These are phyloP conservation scores for Gymnopilus dilepis DNA, from an alignment of 768 basidiomycete species.

Conservation along the genomic window DNA sequence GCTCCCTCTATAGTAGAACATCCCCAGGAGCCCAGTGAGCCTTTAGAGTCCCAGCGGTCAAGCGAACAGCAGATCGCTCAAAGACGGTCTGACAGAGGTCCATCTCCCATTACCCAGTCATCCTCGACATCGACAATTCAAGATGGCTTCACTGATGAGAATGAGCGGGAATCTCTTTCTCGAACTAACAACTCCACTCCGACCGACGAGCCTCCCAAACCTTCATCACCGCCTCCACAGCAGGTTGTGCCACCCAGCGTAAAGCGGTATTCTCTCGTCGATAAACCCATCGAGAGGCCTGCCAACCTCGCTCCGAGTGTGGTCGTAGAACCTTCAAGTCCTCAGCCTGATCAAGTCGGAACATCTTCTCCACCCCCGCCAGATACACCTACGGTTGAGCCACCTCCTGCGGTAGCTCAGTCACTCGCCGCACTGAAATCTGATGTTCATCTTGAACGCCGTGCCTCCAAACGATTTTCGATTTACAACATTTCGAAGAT, in stretches of 20 bases:
- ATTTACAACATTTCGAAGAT: slow-evolving; percentile 95
- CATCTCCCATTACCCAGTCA: slow-evolving; percentile 13
- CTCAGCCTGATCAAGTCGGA: slow-evolving; percentile 36
- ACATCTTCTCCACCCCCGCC: slow-evolving; percentile 40
- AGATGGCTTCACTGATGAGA: slow-evolving; percentile 19
- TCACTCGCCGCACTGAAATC: slow-evolving; percentile 90
- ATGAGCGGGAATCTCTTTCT: slow-evolving; percentile 9
- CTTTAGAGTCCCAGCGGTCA: slow-evolving; percentile 18
- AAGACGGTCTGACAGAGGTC: slow-evolving; percentile 25
- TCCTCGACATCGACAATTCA: slow-evolving; percentile 17
- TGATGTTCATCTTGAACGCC: slow-evolving; percentile 78
- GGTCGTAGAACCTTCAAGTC: slow-evolving; percentile 59
- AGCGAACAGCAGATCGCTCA: slow-evolving; percentile 23
- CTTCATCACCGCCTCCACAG: slow-evolving; percentile 35
- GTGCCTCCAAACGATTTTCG: slow-evolving; percentile 96
- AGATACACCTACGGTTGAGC: slow-evolving; percentile 34
- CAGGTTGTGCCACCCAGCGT: slow-evolving; percentile 66
- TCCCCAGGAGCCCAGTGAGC: slow-evolving; percentile 23
- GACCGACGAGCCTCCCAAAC: slow-evolving; percentile 27
- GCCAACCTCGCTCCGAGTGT: slow-evolving; percentile 50
- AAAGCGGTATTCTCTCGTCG: slow-evolving; percentile 81
- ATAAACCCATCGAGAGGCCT: slow-evolving; percentile 58
- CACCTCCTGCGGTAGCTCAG: slow-evolving; percentile 69
- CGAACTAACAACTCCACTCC: slow-evolving; percentile 14
- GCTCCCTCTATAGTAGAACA: slow-evolving; percentile 37